Conservation (phyloP, 148 eudicot species). For the Rhododendron vialii region DNA sequence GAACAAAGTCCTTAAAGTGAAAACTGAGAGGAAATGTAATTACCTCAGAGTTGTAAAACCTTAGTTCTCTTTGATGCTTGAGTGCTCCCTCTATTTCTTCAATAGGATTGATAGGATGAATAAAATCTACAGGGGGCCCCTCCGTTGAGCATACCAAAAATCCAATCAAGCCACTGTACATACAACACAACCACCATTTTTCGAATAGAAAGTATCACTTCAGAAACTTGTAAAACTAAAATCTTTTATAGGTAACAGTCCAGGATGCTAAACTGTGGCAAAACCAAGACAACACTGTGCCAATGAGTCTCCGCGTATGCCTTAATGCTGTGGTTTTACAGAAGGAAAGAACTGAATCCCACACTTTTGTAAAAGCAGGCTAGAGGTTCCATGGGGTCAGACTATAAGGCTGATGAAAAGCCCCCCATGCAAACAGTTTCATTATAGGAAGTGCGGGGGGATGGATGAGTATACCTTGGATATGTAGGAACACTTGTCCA, state of each 20-base stretch:
- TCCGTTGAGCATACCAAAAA: conserved; percentile 82
- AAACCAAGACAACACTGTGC: background rate
- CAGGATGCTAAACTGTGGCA: background rate
- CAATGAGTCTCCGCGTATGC: background rate
- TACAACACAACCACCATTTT: conserved; percentile 7
- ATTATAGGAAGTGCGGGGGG: background rate
- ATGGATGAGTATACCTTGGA: conserved; percentile 63
- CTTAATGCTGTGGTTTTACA: background rate
- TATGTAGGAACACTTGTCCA: conserved; percentile 98
- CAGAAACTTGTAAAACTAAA: background rate
- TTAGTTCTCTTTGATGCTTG: conserved; percentile 54
- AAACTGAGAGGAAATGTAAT: background rate
- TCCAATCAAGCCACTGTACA: conserved; percentile 85
- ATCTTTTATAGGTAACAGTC: background rate
- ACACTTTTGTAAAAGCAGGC: background rate
- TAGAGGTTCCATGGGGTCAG: background rate
- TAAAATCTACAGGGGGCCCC: conserved; percentile 84
- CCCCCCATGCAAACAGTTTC: background rate
- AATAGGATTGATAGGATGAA: conserved; percentile 85
- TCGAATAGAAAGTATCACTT: background rate
- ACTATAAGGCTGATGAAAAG: background rate
- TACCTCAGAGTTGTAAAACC: conserved; percentile 91
- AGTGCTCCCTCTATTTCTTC: conserved; percentile 87
- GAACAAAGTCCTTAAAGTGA: background rate
- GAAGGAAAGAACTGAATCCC: background rate